These are phyloP conservation scores for Urochloa ruziziensis DNA, from an alignment of 176 grass and related monocot species.

Conservation along the genomic window DNA sequence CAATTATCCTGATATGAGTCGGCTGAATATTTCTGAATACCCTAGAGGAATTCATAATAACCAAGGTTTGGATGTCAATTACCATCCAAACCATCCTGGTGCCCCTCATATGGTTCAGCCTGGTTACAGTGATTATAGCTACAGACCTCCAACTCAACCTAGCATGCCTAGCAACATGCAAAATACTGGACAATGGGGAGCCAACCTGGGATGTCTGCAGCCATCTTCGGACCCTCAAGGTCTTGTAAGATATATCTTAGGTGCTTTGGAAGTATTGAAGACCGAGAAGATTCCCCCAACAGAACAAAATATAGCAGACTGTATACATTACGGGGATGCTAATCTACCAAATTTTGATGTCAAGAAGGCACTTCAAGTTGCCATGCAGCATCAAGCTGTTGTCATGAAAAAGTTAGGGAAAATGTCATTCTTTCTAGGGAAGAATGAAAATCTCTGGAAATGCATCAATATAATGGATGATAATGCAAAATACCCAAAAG, in stretches of 20 bases:
- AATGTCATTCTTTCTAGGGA: constrained; percentile 66
- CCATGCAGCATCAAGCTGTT: constrained; percentile 52
- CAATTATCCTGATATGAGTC: constrained; percentile 51
- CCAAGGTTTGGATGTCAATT: constrained; percentile 54
- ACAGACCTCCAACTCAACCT: constrained; percentile 48
- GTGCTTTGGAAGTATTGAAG: constrained; percentile 73
- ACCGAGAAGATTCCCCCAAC: constrained; percentile 78
- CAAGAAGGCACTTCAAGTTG: constrained; percentile 61
- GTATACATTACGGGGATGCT: constrained; percentile 63
- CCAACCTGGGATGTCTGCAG: constrained; percentile 27
- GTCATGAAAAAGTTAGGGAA: constrained; percentile 60
- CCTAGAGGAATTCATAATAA: constrained; percentile 44
- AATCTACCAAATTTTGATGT: constrained; percentile 64
- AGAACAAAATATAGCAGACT: constrained; percentile 84
- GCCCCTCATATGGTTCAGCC: constrained; percentile 45
- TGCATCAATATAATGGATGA: constrained; percentile 83
- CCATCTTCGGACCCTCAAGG: constrained; percentile 47
- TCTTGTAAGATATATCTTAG: constrained; percentile 49
- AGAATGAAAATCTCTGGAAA: constrained; percentile 68
- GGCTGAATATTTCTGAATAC: constrained; percentile 55
- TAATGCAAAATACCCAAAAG: constrained; percentile 55
- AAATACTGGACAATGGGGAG: constrained; percentile 43
- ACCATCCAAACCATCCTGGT: constrained; percentile 49
- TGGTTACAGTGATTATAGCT: constrained; percentile 56
- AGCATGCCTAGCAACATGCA: constrained; percentile 40